Percentiles rank a stretch among this genome's conserved stretches.
Conservation (phyloP, 1,139 yeast species). For the Blastobotrys serpentis region DNA sequence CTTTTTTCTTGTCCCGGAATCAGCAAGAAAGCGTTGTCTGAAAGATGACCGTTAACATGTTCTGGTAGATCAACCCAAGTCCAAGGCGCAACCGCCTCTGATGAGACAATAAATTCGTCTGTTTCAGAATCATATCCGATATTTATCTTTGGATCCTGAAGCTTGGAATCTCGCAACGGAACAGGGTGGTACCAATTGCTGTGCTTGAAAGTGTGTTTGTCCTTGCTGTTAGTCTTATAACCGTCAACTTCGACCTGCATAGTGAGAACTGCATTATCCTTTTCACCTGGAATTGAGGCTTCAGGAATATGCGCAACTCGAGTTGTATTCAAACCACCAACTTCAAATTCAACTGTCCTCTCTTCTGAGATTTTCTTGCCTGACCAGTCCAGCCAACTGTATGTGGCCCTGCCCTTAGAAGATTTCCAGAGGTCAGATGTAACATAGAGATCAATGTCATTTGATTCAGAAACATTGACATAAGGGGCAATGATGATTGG, state of each 20-base stretch:
- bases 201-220: not conserved
- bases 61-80: conserved; percentile 9
- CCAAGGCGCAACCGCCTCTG: conserved; percentile 7
- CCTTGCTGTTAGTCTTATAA: not conserved
- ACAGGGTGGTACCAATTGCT: conserved; percentile 3
- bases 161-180: conserved; percentile 7
- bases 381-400: conserved; percentile 11
- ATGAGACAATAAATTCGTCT: not conserved
- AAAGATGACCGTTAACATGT: conserved; percentile 2
- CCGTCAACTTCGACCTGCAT: conserved; percentile 8
- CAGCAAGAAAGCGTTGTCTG: conserved; percentile 9
- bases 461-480: conserved; percentile 6
- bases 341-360: not conserved
- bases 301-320: conserved; percentile 7
- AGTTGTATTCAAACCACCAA: conserved; percentile 10
- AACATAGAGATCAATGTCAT: conserved; percentile 7
- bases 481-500: conserved; percentile 10
- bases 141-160: conserved; percentile 5
- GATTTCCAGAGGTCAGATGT: conserved; percentile 9
- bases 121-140: conserved; percentile 3
- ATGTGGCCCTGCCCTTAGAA: conserved; percentile 1
- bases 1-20: conserved; percentile 4
- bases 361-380: not conserved
- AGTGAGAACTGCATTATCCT: not conserved
- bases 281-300: not conserved